Base-by-base conservation (phyloP, 2,329 filamentous ascomycete species). In the Cryoendolithus antarcticus region DNA sequence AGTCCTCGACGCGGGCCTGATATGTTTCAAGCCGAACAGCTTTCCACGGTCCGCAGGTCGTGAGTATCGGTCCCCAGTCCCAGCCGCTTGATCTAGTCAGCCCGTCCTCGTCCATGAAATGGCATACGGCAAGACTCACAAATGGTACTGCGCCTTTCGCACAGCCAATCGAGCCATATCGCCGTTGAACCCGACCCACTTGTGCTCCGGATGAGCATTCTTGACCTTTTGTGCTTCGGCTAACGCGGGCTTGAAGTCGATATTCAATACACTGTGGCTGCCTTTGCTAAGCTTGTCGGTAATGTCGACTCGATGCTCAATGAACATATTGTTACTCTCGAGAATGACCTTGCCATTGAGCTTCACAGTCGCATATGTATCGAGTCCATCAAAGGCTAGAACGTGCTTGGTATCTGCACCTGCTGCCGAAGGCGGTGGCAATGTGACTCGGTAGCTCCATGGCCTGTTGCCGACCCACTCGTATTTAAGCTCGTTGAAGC, bases 1-100 rank as follows among this genome's bases (percentile, higher is more conserved):
- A 60, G 47, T 88, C 82, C 0, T 69, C 60, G 7, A 89, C 64
- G 1, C 78, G 70, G 3, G 77, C 71, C 12, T 75, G 65, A 54
- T 80, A 88, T 1, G 80, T 67, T 51, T 89, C 83, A 4, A 89
- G 68, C 38, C 72, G 71, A 30, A 88, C 71, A 3, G 80, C 75
- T 44, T 80, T 69, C 83, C 83, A 89, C 9, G 65, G 64, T 8
- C 66, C 65, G 43, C 64, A 66, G 4, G 66, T 65, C 43, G 62
- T 65, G 32, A 70, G 53, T 4, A 67, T 59, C 11, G 66, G 66
- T 12, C 65, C 65, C 66, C 66, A 69, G 33, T 69, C 66, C 66
- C 65, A 70, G 6, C 65, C 65, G 56, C 56, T 58, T 35, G 11
- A 12, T 3, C 31, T 13, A 8, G 45, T 55, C 40, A 55, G 46